phyloP scores from a whole-genome alignment of 495 filamentous ascomycete genomes.

The Xylaria venustula region DNA sequence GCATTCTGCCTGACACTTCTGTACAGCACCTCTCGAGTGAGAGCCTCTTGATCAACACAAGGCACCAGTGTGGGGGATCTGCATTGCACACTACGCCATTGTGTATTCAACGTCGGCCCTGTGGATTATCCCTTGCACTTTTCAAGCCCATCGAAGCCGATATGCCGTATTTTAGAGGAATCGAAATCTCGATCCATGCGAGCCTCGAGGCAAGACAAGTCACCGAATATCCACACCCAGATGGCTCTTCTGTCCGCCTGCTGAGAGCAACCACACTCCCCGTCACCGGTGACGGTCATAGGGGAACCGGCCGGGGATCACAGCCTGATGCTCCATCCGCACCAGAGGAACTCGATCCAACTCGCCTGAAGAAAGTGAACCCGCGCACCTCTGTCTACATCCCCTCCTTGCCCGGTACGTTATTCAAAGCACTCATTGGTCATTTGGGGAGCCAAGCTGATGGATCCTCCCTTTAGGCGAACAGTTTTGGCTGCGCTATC shows the following conservation, averaged over 20 bases:
- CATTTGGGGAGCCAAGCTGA: not conserved
- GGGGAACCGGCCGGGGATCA: not conserved
- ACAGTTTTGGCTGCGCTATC: conserved; percentile 47
- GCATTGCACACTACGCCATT: not conserved
- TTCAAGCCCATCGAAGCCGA: conserved; percentile 3
- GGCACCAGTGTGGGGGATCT: not conserved
- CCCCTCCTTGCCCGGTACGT: conserved; percentile 46
- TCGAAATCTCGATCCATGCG: conserved; percentile 40
- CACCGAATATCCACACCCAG: conserved; percentile 52
- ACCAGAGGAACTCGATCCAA: conserved; percentile 14
- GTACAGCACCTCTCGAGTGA: too few species aligned
- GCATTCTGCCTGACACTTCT: not conserved
- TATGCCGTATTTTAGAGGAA: conserved; percentile 50
- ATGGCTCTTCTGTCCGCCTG: conserved; percentile 41
- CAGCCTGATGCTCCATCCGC: not conserved
- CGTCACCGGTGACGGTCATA: not conserved
- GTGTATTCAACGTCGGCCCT: not conserved
- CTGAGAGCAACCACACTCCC: conserved; percentile 14
- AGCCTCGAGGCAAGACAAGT: conserved; percentile 29
- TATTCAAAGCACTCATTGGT: not conserved
- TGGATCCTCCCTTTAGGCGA: conserved; percentile 28
- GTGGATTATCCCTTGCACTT: too few species aligned
- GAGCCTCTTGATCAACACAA: not conserved
- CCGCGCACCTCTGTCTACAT: conserved; percentile 49
- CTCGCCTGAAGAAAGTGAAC: conserved; percentile 31